Evolutionary conservation across 129 eudicot species (phyloP), one percentile per base, ranked within the genome.

Genomic region (Lactuca sativa): DNA sequence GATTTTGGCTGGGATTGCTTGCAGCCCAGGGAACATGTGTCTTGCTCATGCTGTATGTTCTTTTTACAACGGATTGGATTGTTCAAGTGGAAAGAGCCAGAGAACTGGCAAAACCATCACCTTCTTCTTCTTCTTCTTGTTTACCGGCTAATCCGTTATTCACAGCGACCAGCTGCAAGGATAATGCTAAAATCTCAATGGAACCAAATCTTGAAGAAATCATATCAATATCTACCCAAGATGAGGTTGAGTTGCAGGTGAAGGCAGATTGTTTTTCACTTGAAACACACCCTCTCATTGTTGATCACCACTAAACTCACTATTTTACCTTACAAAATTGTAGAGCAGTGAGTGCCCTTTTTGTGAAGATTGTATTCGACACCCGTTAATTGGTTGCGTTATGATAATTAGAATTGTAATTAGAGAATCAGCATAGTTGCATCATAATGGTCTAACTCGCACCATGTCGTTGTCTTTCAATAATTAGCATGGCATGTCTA

Each of bases 1-100:
- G 97, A 55, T 74, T 88, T 11, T 92, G 97, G 97, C 4, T 92
- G 0, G 97, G 97, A 3, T 67, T 88, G 69, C 74, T 92, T n/a
- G 96, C 91, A 36, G 97, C 97, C 25, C 97, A 92, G 59, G 95
- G 76, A 21, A 79, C 95, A 40, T 92, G 97, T 62, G 97, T 95
- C 4, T 14, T 86, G 57, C 79, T 88, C 6, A 92, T 92, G 97
- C 18, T 92, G 16, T 72, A 59, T 64, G 96, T 88, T 12, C 81
- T 92, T 13, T 75, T 62, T 48, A 77, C 64, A 53, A 92, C 97
- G 3, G 97, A 92, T 69, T 92, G 97, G 97, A 74, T 34, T 36
- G 66, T 63, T 59, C 84, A 92, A 74, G 96, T 76, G 3, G 86
- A 84, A 71, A 80, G 97, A 73, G 96, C 97, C 0, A 84, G 72